phyloP scores from a whole-genome alignment of 1,284 basidiomycete species.

The Ganoderma lingzhi region DNA sequence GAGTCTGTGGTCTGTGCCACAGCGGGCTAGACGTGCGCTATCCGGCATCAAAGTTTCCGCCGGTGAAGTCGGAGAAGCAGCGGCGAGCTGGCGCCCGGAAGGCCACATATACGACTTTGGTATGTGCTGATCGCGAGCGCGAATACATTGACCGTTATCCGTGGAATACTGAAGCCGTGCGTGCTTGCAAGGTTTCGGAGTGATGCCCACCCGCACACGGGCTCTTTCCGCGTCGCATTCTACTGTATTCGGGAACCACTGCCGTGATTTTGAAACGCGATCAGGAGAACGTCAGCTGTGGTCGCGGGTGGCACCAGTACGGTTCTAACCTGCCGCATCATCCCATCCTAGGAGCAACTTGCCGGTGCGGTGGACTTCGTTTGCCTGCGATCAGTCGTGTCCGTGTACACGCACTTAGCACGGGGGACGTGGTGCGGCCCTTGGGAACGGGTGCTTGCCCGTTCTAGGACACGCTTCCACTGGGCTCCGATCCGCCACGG shows the following conservation, averaged over 20 bases:
- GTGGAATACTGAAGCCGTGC: conserved; percentile 1
- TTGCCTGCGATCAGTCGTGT: neutral
- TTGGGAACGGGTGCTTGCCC: neutral
- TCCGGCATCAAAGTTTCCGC: conserved; percentile 14
- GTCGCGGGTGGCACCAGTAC: conserved; percentile 7
- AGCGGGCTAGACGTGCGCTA: conserved; percentile 4
- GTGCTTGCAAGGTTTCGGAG: neutral
- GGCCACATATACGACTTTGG: conserved; percentile 6
- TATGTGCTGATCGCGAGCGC: conserved; percentile 9
- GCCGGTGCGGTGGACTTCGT: neutral
- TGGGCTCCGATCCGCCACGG: conserved; percentile 10
- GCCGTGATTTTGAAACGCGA: conserved; percentile 25
- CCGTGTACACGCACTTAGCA: neutral
- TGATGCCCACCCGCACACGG: neutral
- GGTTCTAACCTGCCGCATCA: conserved; percentile 1
- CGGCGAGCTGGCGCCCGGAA: conserved; percentile 11
- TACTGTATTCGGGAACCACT: neutral
- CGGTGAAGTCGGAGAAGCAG: conserved; percentile 20
- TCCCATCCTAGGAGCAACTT: neutral
- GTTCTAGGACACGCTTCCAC: neutral
- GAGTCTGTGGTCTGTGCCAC: neutral
- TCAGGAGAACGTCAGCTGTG: conserved; percentile 11
- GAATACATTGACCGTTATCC: conserved; percentile 10
- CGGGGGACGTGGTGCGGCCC: neutral
- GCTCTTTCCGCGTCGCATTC: neutral